These are phyloP conservation scores for Termitomyces sp. DNA, from an alignment of 768 basidiomycete genomes.

Conservation along the genomic window DNA sequence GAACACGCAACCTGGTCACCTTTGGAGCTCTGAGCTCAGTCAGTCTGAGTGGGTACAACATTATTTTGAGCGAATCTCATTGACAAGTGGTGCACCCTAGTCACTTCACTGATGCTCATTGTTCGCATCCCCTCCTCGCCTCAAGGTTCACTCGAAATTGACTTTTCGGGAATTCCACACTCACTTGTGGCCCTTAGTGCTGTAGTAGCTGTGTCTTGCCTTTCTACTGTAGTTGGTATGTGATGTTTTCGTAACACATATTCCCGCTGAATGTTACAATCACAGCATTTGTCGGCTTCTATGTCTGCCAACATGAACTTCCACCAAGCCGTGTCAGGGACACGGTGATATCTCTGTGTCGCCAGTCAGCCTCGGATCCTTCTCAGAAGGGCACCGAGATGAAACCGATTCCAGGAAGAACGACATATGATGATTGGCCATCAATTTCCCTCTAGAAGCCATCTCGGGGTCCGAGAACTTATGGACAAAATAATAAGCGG, in stretches of 20 bases:
- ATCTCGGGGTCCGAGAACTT: neutral
- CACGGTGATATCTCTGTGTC: conserved; percentile 9
- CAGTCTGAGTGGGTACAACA: conserved; percentile 7
- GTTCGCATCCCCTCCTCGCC: conserved; percentile 18
- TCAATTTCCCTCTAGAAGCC: conserved; percentile 1
- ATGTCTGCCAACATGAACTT: conserved; percentile 7
- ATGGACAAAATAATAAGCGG: no score
- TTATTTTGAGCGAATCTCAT: neutral
- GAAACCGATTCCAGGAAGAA: neutral
- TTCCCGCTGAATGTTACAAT: neutral
- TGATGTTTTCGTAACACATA: neutral
- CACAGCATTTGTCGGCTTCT: conserved; percentile 7
- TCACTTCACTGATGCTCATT: conserved; percentile 16
- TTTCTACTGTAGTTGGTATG: conserved; percentile 22
- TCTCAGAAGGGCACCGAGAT: neutral
- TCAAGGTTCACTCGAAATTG: conserved; percentile 20
- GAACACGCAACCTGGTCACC: conserved; percentile 9
- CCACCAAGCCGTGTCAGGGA: neutral
- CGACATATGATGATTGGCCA: conserved; percentile 10
- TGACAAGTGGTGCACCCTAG: conserved; percentile 5
- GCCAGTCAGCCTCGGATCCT: neutral
- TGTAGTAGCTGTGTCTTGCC: conserved; percentile 23
- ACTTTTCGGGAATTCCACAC: conserved; percentile 18
- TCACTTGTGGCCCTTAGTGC: conserved; percentile 17
- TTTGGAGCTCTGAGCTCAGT: conserved; percentile 7